Conservation (phyloP, 176 grass and related monocot species). For the Otatea glauca region DNA sequence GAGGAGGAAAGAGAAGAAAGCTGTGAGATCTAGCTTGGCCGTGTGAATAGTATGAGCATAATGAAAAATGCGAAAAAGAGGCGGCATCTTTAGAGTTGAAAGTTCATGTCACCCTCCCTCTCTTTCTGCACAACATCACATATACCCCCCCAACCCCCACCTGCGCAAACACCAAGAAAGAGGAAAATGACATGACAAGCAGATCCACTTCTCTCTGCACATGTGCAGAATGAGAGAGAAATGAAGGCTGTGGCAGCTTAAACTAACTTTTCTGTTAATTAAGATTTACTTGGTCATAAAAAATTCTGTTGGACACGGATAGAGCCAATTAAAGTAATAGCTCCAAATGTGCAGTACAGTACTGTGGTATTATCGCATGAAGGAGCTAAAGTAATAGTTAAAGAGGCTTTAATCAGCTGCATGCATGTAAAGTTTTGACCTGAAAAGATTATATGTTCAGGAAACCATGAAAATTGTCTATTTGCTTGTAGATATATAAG, state of each 20-base stretch:
- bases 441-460: constrained; percentile 30
- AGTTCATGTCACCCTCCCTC: constrained; percentile 52
- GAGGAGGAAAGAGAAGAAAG: neutral
- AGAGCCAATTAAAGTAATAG: neutral
- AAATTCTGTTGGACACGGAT: neutral
- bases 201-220: constrained; percentile 66
- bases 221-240: constrained; percentile 50
- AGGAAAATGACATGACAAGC: constrained; percentile 70
- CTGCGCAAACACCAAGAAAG: constrained; percentile 69
- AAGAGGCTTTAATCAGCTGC: constrained; percentile 46
- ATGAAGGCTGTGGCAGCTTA: constrained; percentile 12
- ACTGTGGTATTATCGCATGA: constrained; percentile 50
- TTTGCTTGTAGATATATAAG: constrained; percentile 1
- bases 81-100: constrained; percentile 56
- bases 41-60: neutral
- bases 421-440: constrained; percentile 42
- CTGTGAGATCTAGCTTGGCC: neutral
- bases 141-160: constrained; percentile 35
- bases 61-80: constrained; percentile 34
- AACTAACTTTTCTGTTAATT: constrained; percentile 23
- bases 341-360: constrained; percentile 24
- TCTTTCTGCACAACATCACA: constrained; percentile 47
- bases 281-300: neutral
- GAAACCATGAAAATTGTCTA: constrained; percentile 33
- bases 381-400: constrained; percentile 40